These are phyloP conservation scores for Cyphellophora europaea DNA, from an alignment of 2,329 filamentous ascomycete species.

Conservation along the genomic window DNA sequence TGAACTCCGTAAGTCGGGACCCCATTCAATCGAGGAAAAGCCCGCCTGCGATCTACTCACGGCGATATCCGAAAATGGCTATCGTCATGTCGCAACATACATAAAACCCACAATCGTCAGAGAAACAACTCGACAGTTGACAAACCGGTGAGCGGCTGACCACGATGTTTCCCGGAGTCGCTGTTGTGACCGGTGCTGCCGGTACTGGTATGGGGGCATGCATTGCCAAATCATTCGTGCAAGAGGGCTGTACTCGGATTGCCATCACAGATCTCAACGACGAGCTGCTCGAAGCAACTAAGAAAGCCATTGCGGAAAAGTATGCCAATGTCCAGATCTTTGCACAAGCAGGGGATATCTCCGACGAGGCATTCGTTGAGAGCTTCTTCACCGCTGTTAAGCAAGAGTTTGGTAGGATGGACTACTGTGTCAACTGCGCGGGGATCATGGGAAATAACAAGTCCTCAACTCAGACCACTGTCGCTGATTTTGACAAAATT, in stretches of 20 bases:
- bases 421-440: conserved; percentile 49
- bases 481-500: conserved; percentile 42
- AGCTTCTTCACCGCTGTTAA: conserved; percentile 26
- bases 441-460: conserved; percentile 38
- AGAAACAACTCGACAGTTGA: no score
- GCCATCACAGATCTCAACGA: conserved; percentile 46
- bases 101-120: no score
- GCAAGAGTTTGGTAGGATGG: conserved; percentile 35
- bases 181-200: conserved; percentile 39
- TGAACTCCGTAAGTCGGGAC: no score
- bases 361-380: conserved; percentile 36
- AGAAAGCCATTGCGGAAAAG: conserved; percentile 23
- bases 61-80: no score
- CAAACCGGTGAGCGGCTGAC: no score
- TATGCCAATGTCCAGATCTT: conserved; percentile 28
- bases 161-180: conserved; percentile 35
- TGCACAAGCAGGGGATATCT: conserved; percentile 35
- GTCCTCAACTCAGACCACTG: conserved; percentile 36
- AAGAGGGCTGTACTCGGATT: conserved; percentile 40
- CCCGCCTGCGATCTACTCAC: no score
- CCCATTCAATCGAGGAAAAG: no score
- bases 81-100: no score
- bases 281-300: conserved; percentile 29
- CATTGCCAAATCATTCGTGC: conserved; percentile 41
- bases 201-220: conserved; percentile 48